A percentile compares a stretch with the other conserved stretches of the same genome.
Conservation (phyloP, 495 filamentous ascomycete genomes). For the Tetracladium setigerum region DNA sequence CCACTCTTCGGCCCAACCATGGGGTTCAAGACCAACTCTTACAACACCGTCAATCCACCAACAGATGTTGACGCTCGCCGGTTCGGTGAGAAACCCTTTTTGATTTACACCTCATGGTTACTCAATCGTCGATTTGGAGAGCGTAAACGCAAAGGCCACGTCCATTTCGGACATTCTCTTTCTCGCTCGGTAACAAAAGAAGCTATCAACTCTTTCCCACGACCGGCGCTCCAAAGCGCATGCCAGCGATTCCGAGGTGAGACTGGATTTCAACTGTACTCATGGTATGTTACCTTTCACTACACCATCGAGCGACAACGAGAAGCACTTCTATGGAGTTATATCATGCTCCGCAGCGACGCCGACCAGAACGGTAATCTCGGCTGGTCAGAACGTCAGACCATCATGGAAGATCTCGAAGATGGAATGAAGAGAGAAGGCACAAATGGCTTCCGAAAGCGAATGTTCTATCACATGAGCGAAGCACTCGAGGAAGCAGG, state of each 20-base stretch:
- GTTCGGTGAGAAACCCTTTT: conserved; percentile 37
- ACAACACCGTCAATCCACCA: conserved; percentile 32
- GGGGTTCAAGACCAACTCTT: conserved; percentile 33
- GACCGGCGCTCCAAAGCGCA: conserved; percentile 29
- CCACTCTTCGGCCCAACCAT: conserved; percentile 34
- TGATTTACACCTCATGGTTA: conserved; percentile 37
- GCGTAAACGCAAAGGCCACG: conserved; percentile 35
- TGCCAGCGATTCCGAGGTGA: conserved; percentile 35
- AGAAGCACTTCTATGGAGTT: conserved; percentile 36
- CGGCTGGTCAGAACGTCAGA: conserved; percentile 29
- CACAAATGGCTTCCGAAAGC: conserved; percentile 21
- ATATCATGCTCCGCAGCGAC: conserved; percentile 32
- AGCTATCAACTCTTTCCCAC: conserved; percentile 32
- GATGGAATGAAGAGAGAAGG: conserved; percentile 27
- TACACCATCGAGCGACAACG: conserved; percentile 37
- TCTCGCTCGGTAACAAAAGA: conserved; percentile 31
- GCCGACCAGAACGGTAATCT: conserved; percentile 30
- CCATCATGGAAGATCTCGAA: conserved; percentile 25
- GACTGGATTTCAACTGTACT: conserved; percentile 32
- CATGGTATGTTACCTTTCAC: conserved; percentile 35
- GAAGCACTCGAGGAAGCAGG: conserved; percentile 28
- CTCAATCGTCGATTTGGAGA: conserved; percentile 35
- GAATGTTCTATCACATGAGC: conserved; percentile 29
- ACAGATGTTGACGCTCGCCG: conserved; percentile 11
- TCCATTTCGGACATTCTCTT: conserved; percentile 34